Evolutionary conservation across 2,329 filamentous ascomycete species (phyloP), one percentile per base, ranked within the genome.

Genomic region (Claviceps citrina): DNA sequence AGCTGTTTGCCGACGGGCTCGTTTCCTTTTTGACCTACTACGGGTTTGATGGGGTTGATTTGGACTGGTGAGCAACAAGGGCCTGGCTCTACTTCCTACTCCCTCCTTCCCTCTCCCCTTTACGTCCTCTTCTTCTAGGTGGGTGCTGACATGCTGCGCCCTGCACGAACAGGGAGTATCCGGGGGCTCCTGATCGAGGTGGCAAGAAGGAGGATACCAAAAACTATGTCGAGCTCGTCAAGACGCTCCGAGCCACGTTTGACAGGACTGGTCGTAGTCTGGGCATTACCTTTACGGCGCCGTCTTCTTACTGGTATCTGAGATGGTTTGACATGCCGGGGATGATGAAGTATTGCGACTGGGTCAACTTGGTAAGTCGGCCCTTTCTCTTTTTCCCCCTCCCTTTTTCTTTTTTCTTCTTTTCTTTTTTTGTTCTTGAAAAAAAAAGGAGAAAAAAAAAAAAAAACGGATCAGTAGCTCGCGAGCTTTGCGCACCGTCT

Each of bases 21-120:
- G 41, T 59, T 2, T 36, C 41, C 1, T 68, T 70, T 45, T 54
- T 70, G 48, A 25, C 47, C 1, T 56, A 51, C 6, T 67, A 65
- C 45, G 53, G 53, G 3, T 66, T 70, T 38, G 60, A 64, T 43
- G 38, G 38, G 1, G 30, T 34, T n/a, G 38, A 40, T 19, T 3
- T 40, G 5, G 62, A 70, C 44, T 70, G 65, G 66, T 58, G 62
- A 34, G 18, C 5, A 31, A 9, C 3, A 22, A n/a, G n/a, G n/a
- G n/a, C n/a, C n/a, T n/a, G n/a, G n/a, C n/a, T n/a, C n/a, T n/a
- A n/a, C n/a, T n/a, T n/a, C n/a, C n/a, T n/a, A n/a, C n/a, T n/a
- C n/a, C n/a, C n/a, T n/a, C n/a, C n/a, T n/a, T n/a, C n/a, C n/a
- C n/a, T n/a, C n/a, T n/a, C n/a, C n/a, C n/a, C n/a, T n/a, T n/a